Evolutionary conservation across 164 flowering plant genomes (phyloP), one percentile per base, ranked within the genome.

Genomic region (Macadamia tetraphylla): DNA sequence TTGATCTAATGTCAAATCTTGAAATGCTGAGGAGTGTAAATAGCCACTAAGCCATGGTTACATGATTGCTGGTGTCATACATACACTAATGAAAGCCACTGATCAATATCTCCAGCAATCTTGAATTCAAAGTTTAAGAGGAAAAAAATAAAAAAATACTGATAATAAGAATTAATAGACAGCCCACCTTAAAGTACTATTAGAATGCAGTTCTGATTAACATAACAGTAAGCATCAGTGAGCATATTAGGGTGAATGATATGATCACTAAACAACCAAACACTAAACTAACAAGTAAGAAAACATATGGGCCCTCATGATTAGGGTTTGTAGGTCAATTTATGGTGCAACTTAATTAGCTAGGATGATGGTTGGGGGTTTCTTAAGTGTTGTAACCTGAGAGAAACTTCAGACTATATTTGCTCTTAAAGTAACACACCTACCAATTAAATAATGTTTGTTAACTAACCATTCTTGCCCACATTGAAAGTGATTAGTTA

Each of bases 361-460:
- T 31, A 46, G 9, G 12, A 17, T 49, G 58, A 63, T 63, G 66
- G 43, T 52, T 48, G 56, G 67, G 13, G 44, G 8, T 63, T 29
- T 31, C 29, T 29, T 7, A 23, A 65, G 46, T 17, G 29, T 13
- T 35, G 31, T 53, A 44, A 9, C 68, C 52, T 65, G n/a, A 53
- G 35, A 65, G 58, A 31, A 10, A 65, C 68, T 65, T 44, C 59
- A 65, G 17, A 32, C 13, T 32, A 48, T 52, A 31, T 65, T n/a
- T 32, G 57, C 44, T 49, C 46, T 53, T 53, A 65, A 65, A 53
- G 58, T 52, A 65, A 14, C 40, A 35, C 40, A 65, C 68, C 52
- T 29, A 30, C 51, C 35, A 29, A 48, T 32, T 31, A 49, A 49
- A 40, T 65, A 65, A 51, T 49, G 58, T 30, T 53, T 52, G 67